Base-by-base conservation (phyloP, 768 basidiomycete genomes). In the Suillus hirtellus region DNA sequence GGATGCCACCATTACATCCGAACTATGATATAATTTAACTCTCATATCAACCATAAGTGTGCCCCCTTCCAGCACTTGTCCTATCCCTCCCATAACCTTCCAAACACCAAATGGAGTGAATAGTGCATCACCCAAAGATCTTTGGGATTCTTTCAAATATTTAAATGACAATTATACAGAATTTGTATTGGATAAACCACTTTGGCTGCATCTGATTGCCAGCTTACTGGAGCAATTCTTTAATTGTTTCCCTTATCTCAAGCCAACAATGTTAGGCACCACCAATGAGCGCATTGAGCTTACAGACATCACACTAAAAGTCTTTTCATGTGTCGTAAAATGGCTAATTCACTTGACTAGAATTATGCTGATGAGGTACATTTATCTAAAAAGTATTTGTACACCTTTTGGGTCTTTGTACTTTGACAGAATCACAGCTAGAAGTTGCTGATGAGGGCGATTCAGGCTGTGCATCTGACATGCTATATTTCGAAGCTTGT, bases 241-340 rank as follows among this genome's bases (percentile, higher is more conserved):
- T 47, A 76, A 76, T 10, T 70, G 78, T 17, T 86, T 90, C 69
- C 86, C 86, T 19, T 74, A 81, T 11, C 81, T 84, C n/a, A 77
- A 76, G 24, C 72, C 76, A 38, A 76, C 81, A 31, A 73, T 78
- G 2, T 90, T 87, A 84, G 76, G 75, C 47, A 78, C 80, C 12
- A 79, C 85, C 66, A 80, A 84, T 67, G 87, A 89, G 69, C 86
- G 84, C 66, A 77, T 86, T 61, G 79, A 77, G 61, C 76, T 89
- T 66, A 82, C 82, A 4, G 82, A 86, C 47, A 72, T 81, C 14
- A 81, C 84, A 4, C 74, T 90, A 52, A 82, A 86, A 27, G 76
- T 89, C 56, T 77, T 90, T 62, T 77, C 79, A 65, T 78, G 80
- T 62, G 79, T 82, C 31, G 83, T n/a, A 73, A 71, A 64, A 78